These are phyloP conservation scores for Ceratocystis variospora DNA, from an alignment of 2,329 filamentous ascomycete species.

Conservation along the genomic window DNA sequence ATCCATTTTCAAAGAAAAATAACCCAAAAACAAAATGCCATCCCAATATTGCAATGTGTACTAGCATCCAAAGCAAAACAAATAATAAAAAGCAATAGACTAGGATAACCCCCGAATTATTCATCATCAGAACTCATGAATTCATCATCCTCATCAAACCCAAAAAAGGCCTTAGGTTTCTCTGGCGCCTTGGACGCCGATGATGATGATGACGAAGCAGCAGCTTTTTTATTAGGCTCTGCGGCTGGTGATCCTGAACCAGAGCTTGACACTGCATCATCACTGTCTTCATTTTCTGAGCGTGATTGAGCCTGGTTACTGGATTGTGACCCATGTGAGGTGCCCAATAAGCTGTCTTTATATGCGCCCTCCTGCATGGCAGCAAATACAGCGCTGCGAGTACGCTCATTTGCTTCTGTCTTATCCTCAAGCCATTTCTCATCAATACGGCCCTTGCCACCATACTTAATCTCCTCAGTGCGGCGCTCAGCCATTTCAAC, in stretches of 20 bases:
- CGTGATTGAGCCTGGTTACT: conserved; percentile 22
- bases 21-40: background rate
- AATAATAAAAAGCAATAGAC: background rate
- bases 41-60: conserved; percentile 1
- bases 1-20: background rate
- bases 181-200: conserved; percentile 26
- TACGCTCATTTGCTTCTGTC: conserved; percentile 76
- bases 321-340: conserved; percentile 37
- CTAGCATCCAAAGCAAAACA: background rate
- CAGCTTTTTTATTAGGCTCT: background rate
- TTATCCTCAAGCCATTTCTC: conserved; percentile 93
- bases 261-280: background rate
- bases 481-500: conserved; percentile 71
- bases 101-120: background rate
- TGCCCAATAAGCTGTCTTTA: conserved; percentile 45
- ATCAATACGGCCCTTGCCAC: conserved; percentile 55
- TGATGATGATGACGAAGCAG: background rate
- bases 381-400: conserved; percentile 58
- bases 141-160: conserved; percentile 68
- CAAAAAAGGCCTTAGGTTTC: conserved; percentile 46
- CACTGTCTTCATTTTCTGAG: conserved; percentile 23
- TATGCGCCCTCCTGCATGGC: conserved; percentile 53
- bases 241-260: conserved; percentile 20
- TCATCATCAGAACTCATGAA: conserved; percentile 52
- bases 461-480: conserved; percentile 69